Conservation (phyloP, 2,329 filamentous ascomycete genomes). For the Pyrenophora graminea region DNA sequence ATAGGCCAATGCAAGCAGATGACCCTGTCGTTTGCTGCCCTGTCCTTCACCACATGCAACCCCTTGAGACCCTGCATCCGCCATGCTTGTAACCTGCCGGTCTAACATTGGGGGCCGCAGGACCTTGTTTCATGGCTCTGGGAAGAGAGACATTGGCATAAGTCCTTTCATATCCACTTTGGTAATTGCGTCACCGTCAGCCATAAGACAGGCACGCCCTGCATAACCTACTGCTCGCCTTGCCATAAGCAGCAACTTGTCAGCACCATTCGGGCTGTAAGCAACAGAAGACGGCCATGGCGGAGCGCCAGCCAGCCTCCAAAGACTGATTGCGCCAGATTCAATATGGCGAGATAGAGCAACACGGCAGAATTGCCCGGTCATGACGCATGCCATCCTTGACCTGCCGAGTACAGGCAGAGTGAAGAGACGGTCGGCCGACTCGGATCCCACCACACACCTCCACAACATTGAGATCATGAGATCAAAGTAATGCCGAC, state of each 20-base stretch:
- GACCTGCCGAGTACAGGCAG: slow-evolving; percentile 9
- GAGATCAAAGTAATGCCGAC: no score
- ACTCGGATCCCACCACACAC: background rate
- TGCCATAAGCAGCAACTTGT: slow-evolving; percentile 18
- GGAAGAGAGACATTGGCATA: slow-evolving; percentile 26
- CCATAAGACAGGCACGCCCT: slow-evolving; percentile 16
- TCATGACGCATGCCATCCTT: slow-evolving; percentile 6
- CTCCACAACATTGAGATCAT: background rate
- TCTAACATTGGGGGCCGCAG: slow-evolving; percentile 19
- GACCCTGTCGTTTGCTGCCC: slow-evolving; percentile 35
- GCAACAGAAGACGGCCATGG: slow-evolving; percentile 2
- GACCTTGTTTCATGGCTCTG: slow-evolving; percentile 32
- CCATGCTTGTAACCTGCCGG: slow-evolving; percentile 29
- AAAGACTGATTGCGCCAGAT: no score
- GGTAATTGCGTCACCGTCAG: slow-evolving; percentile 24
- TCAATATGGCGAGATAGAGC: no score
- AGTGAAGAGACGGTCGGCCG: no score
- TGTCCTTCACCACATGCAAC: slow-evolving; percentile 23
- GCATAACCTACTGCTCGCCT: slow-evolving; percentile 16
- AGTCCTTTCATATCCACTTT: slow-evolving; percentile 33
- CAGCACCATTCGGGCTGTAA: slow-evolving; percentile 5
- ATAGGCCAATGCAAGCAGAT: slow-evolving; percentile 43
- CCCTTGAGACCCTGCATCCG: slow-evolving; percentile 40
- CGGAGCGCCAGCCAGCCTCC: background rate
- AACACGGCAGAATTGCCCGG: background rate